Conservation (phyloP, 805 yeast species). For the Pichia insulana region DNA sequence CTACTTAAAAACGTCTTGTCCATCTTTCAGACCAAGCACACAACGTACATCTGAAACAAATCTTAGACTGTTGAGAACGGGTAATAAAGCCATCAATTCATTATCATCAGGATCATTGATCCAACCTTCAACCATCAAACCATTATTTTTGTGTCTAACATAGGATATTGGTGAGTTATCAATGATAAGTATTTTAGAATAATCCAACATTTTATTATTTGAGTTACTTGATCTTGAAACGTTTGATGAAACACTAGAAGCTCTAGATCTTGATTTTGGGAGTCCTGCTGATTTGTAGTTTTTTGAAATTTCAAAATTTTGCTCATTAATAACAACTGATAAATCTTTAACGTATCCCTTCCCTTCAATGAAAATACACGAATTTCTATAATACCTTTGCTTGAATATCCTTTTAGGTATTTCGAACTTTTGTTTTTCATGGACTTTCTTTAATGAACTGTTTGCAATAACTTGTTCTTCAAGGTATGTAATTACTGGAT, state of each 20-base stretch:
- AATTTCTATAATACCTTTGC: constrained; percentile 64
- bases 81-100: constrained; percentile 72
- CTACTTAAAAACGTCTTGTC: constrained; percentile 49
- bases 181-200: constrained; percentile 63
- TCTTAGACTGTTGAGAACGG: constrained; percentile 68
- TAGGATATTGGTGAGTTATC: constrained; percentile 94
- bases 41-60: constrained; percentile 79
- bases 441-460: constrained; percentile 16
- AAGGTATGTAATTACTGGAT: constrained; percentile 89
- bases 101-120: constrained; percentile 90
- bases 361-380: constrained; percentile 70
- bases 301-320: constrained; percentile 3
- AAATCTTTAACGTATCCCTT: constrained; percentile 83
- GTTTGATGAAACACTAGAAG: constrained; percentile 10
- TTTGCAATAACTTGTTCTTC: constrained; percentile 47
- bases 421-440: constrained; percentile 1
- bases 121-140: constrained; percentile 95
- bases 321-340: constrained; percentile 17
- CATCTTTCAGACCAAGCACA: constrained; percentile 63
- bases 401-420: constrained; percentile 33
- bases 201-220: constrained; percentile 37
- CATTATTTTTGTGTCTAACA: constrained; percentile 76
- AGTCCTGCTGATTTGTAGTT: constrained; percentile 2
- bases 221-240: constrained; percentile 3
- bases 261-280: constrained; percentile 9